Evolutionary conservation across 352 stramenopile species (phyloP).

Genomic region (Phytophthora agathidicida): DNA sequence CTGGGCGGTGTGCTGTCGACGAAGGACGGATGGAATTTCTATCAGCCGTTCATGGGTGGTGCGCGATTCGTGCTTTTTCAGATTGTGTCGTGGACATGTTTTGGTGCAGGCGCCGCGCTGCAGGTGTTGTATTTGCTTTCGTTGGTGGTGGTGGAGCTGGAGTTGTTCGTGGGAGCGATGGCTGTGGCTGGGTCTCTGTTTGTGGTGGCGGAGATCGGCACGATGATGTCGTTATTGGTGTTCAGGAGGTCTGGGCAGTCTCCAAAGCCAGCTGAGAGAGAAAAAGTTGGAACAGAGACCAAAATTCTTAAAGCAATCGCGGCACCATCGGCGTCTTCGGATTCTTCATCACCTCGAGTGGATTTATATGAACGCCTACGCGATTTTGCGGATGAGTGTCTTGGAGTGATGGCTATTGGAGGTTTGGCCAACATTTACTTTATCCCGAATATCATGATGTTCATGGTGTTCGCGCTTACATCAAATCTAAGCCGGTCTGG

Average conservation of each 20-base stretch:
- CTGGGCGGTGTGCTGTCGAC: conserved; percentile 73
- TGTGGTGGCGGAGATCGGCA: conserved; percentile 66
- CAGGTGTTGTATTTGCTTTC: conserved; percentile 82
- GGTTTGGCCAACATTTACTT: conserved; percentile 65
- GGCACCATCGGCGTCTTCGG: too few species aligned
- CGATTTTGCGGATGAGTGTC: conserved; percentile 51
- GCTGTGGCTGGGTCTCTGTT: conserved; percentile 65
- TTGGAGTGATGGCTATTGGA: conserved; percentile 46
- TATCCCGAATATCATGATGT: conserved; percentile 54
- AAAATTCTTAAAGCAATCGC: too few species aligned
- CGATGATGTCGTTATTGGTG: conserved; percentile 60
- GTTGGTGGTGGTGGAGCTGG: conserved; percentile 76
- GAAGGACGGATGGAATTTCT: conserved; percentile 85
- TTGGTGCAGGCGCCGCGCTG: conserved; percentile 67
- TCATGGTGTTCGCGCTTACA: conserved; percentile 48
- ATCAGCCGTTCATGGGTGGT: conserved; percentile 82
- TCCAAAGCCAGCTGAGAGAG: too few species aligned
- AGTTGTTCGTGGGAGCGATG: conserved; percentile 82
- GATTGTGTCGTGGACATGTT: conserved; percentile 81
- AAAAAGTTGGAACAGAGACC: too few species aligned
- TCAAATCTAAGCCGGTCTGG: conserved; percentile 34
- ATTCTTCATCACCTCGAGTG: neutral
- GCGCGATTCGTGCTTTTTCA: conserved; percentile 78
- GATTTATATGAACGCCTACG: conserved; percentile 34
- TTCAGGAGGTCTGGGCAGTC: conserved; percentile 3